Conservation (phyloP, 2,329 filamentous ascomycete species). For the Thielaviopsis punctulata region DNA sequence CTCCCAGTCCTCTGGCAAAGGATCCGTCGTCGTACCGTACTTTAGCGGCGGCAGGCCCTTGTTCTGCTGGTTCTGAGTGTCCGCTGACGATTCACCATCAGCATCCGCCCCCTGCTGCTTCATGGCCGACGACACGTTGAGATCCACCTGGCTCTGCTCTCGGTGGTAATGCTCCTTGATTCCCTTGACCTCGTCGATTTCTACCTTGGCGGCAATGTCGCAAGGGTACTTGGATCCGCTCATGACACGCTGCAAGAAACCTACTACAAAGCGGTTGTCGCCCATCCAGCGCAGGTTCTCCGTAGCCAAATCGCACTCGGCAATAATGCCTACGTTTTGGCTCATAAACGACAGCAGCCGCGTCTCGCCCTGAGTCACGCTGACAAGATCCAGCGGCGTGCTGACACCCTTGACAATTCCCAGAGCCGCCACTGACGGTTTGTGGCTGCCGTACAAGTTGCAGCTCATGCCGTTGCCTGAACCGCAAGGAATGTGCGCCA, state of each 20-base stretch:
- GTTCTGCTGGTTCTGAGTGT: no score
- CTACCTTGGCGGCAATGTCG: conserved; percentile 72
- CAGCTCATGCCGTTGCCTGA: conserved; percentile 87
- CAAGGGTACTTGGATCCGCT: conserved; percentile 70
- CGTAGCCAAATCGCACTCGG: conserved; percentile 77
- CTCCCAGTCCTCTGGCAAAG: conserved; percentile 63
- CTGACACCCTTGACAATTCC: conserved; percentile 73
- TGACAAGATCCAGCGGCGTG: conserved; percentile 73
- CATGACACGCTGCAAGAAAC: conserved; percentile 61
- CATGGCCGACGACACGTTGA: conserved; percentile 10
- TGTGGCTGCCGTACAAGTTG: conserved; percentile 71
- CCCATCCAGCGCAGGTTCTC: conserved; percentile 93
- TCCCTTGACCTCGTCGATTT: conserved; percentile 54
- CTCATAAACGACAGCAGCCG: conserved; percentile 77
- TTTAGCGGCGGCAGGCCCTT: conserved; percentile 52
- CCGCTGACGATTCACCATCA: conserved; percentile 12
- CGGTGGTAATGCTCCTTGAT: conserved; percentile 57
- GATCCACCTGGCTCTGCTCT: conserved; percentile 16
- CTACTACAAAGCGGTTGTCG: conserved; percentile 64
- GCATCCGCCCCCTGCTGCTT: conserved; percentile 15
- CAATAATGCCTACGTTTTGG: conserved; percentile 76
- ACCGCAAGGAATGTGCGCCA: conserved; percentile 79
- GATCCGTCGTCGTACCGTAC: conserved; percentile 66
- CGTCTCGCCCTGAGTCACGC: conserved; percentile 63
- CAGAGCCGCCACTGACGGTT: conserved; percentile 58